Evolutionary conservation across 306 rosid genomes (phyloP).

Genomic region (Lablab purpureus): DNA sequence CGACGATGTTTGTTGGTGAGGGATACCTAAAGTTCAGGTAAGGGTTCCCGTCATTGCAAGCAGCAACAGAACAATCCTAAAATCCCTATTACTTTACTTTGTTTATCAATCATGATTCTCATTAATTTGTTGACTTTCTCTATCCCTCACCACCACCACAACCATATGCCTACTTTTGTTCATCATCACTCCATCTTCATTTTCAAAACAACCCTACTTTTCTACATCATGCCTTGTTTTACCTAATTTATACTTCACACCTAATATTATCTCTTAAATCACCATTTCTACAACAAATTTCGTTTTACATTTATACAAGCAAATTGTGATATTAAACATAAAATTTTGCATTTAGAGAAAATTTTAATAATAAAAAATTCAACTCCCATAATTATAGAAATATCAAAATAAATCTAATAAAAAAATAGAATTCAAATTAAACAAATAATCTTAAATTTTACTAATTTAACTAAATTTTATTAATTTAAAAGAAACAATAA

Average conservation of each 20-base stretch:
- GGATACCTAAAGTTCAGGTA: constrained; percentile 40
- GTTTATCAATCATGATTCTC: constrained; percentile 15
- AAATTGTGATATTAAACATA: too few relatives aligned
- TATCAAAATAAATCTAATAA: too few relatives aligned
- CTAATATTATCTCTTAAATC: not conserved
- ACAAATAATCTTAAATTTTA: too few relatives aligned
- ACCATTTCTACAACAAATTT: too few relatives aligned
- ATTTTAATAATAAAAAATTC: too few relatives aligned
- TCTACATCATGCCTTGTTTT: not conserved
- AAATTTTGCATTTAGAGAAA: too few relatives aligned
- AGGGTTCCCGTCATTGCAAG: constrained; percentile 30
- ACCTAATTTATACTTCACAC: constrained; percentile 14
- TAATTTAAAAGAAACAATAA: too few relatives aligned
- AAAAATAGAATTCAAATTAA: too few relatives aligned
- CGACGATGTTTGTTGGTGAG: constrained; percentile 39
- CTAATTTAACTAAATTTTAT: too few relatives aligned
- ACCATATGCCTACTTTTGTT: not conserved
- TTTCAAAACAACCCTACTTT: not conserved
- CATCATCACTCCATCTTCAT: not conserved
- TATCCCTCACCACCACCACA: constrained; percentile 12
- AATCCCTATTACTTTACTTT: not conserved
- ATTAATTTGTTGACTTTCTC: constrained; percentile 42
- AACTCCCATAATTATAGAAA: too few relatives aligned
- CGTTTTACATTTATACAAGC: too few relatives aligned
- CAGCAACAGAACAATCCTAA: constrained; percentile 27